Evolutionary conservation across 345 rosid genomes (phyloP).

Genomic region (Eucalyptus cladocalyx): DNA sequence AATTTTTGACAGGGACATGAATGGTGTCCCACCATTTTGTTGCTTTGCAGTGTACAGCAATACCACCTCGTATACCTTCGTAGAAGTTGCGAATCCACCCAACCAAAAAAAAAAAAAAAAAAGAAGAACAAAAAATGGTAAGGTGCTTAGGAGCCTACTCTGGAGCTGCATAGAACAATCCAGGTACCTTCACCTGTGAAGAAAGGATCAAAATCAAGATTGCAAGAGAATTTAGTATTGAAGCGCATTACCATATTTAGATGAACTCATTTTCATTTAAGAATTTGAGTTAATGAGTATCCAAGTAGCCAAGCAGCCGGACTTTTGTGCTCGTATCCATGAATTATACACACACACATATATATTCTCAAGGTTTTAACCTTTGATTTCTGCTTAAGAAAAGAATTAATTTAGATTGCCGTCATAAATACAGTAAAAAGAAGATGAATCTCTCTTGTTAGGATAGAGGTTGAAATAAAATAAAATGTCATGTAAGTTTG

Average conservation of each 20-base stretch:
- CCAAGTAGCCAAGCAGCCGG: background rate
- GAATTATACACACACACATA: fast-evolving
- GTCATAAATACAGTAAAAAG: background rate
- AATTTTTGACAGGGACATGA: background rate
- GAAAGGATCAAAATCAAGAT: background rate
- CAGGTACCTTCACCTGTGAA: background rate
- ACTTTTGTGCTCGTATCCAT: background rate
- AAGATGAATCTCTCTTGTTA: background rate
- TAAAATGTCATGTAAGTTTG: background rate
- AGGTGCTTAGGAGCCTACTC: background rate
- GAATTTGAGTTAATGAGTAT: background rate
- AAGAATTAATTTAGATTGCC: background rate
- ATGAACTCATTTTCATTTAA: background rate
- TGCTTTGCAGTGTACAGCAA: background rate
- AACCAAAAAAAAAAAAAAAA: background rate
- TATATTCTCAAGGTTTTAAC: background rate
- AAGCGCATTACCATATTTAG: background rate
- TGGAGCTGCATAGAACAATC: background rate
- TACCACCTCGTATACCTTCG: background rate
- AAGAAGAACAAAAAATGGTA: no score
- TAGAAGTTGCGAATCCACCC: background rate
- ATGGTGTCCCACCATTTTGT: background rate
- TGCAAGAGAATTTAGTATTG: background rate
- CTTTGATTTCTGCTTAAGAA: background rate
- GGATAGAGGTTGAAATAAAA: background rate